Evolutionary conservation across 1,139 yeast species (phyloP), one percentile per base, ranked within the genome.

Genomic region (Hyphopichia buzzinii): DNA sequence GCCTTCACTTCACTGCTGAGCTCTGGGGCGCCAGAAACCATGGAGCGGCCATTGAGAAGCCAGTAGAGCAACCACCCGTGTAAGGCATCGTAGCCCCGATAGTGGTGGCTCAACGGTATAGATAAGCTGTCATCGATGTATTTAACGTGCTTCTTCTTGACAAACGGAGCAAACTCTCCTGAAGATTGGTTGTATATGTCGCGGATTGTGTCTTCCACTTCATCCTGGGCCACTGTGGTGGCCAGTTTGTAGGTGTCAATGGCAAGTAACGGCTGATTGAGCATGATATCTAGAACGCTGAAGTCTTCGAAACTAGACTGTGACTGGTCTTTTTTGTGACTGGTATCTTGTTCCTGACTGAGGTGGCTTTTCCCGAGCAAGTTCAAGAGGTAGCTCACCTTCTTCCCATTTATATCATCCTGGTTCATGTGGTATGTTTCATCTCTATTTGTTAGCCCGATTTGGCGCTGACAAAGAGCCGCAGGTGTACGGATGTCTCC

Each of bases 1-100:
- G 31, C 30, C 19, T 32, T 37, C 8, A 41, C 36, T 3, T 40
- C 46, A 13, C 36, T 38, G 23, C 40, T 36, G 3, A 39, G 19
- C 6, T 29, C 26, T 16, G 38, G 37, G 8, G 33, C 17, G 4
- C 37, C 39, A 7, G 30, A 22, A 8, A 45, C 33, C 8, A 43
- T 26, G 7, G 15, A 19, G 15, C 35, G 30, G 13, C 89, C 69
- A 54, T 88, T 89, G 29, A 77, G 51, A 2, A 84, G 61, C 98
- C 98, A 92, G 57, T 86, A 90, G 3, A 84, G 44, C 57, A 92
- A 64, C 98, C 98, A 94, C 0, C 96, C 82, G 43, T 85, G 90
- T 17, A 95, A 85, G 0, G 97, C 92, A 59, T 92, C 97, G 32
- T 87, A 65, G 0, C 67, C 62, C 33, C 63, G 59, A 58, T 70